Evolutionary conservation across 1,139 yeast genomes (phyloP), one percentile per base, ranked within the genome.

Genomic region (Pichia sp.): DNA sequence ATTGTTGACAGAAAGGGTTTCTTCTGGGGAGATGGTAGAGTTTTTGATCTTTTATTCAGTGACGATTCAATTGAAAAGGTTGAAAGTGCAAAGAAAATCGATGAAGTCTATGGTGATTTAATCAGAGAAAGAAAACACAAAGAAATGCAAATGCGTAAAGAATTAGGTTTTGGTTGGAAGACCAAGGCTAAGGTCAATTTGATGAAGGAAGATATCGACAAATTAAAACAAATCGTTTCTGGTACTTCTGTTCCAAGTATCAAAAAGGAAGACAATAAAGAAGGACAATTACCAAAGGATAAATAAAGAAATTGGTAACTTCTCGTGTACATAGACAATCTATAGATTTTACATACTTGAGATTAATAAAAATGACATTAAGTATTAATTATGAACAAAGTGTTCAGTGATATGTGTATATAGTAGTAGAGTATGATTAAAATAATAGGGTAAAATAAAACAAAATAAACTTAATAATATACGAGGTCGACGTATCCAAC

Each of bases 1-100:
- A 71, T 86, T 18, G 83, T 87, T 20, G 96, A 88, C 63, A 73
- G 96, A 55, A 83, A 81, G 59, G 96, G 96, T 17, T 86, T 81
- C 73, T 88, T 86, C 68, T 88, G 96, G 96, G 89, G 93, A 31
- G 96, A 88, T 63, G 96, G 96, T 8, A 73, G 96, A 50, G 85
- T 88, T 2, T 85, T 83, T 67, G 96, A 88, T 65, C 78, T 80
- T 47, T 60, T 88, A 27, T 85, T 88, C 59, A 94, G 95, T 30
- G 83, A 85, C 58, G 95, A 87, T 62, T 68, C 87, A 1, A 63
- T 87, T 20, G 85, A 82, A 19, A 85, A 77, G 50, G 90, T 94
- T 4, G 93, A 86, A 63, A 81, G 79, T 40, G 93, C 93, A 0
- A 72, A 83, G 48, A 60, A 56, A 39, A 83, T 84, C 57, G 91